phyloP scores from a whole-genome alignment of 495 filamentous ascomycete genomes.

The Penicillium egyptiacum region DNA sequence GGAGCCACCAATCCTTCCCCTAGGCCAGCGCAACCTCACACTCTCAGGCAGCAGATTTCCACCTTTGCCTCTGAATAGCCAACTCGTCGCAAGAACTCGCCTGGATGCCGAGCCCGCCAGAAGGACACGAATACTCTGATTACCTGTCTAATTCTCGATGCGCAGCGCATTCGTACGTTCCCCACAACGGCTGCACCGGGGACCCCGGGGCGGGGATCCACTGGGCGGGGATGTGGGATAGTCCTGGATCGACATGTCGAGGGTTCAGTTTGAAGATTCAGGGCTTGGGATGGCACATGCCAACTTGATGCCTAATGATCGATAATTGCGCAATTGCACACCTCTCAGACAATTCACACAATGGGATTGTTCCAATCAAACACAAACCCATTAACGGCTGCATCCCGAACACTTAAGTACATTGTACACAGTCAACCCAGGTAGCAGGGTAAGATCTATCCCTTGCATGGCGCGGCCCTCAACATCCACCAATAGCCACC shows the following conservation, averaged over 20 bases:
- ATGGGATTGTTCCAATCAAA: not conserved
- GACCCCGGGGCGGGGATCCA: not conserved
- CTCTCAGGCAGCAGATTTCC: not conserved
- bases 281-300: not conserved
- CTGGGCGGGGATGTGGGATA: not conserved
- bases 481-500: not conserved
- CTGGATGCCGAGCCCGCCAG: slow-evolving; percentile 3
- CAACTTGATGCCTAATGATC: not conserved
- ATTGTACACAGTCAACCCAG: not conserved
- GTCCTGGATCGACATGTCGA: not conserved
- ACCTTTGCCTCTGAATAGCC: not conserved
- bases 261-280: not conserved
- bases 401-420: not conserved
- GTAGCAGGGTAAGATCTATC: not conserved
- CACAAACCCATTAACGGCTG: not conserved
- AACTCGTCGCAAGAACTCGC: not conserved
- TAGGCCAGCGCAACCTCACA: not conserved
- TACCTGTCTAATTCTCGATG: slow-evolving; percentile 1
- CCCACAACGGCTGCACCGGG: not conserved
- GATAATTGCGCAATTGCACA: not conserved
- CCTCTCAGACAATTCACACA: not conserved
- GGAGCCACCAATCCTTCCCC: not conserved
- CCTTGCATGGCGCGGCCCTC: slow-evolving; percentile 7
- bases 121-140: not conserved
- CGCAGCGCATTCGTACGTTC: not conserved